phyloP scores from a whole-genome alignment of 495 filamentous ascomycete species.

The Penicillium silybi region DNA sequence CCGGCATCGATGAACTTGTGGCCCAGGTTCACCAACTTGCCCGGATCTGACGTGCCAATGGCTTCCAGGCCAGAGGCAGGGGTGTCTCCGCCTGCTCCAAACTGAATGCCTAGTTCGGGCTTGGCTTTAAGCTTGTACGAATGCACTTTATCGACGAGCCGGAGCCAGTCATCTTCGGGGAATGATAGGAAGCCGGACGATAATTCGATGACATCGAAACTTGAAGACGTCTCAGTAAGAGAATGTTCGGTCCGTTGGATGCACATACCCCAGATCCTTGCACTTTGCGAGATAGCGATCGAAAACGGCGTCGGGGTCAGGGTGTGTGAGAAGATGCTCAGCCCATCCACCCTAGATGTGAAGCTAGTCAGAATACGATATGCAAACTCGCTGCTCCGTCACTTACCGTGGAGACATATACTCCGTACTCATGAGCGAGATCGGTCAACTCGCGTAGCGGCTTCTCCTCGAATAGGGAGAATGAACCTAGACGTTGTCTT shows the following conservation, averaged over 20 bases:
- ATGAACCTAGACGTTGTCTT: conserved; percentile 35
- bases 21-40: conserved; percentile 47
- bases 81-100: conserved; percentile 58
- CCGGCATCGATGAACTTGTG: conserved; percentile 51
- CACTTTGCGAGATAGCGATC: conserved; percentile 50
- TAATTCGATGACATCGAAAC: conserved; percentile 55
- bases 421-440: conserved; percentile 47
- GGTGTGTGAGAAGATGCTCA: conserved; percentile 51
- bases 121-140: conserved; percentile 51
- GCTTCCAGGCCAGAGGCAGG: conserved; percentile 43
- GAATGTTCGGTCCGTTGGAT: neutral
- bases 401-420: conserved; percentile 52
- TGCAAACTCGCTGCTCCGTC: neutral
- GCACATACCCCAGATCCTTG: conserved; percentile 43
- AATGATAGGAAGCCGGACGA: conserved; percentile 53
- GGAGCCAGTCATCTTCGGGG: conserved; percentile 54
- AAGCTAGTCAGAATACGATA: neutral
- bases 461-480: conserved; percentile 49
- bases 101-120: conserved; percentile 58
- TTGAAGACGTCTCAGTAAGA: conserved; percentile 1
- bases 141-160: conserved; percentile 52
- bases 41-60: conserved; percentile 50
- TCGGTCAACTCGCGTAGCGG: conserved; percentile 49
- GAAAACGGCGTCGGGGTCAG: conserved; percentile 41
- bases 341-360: conserved; percentile 47